phyloP scores from a whole-genome alignment of 208 protist genomes.

The Leishmania aethiopica region DNA sequence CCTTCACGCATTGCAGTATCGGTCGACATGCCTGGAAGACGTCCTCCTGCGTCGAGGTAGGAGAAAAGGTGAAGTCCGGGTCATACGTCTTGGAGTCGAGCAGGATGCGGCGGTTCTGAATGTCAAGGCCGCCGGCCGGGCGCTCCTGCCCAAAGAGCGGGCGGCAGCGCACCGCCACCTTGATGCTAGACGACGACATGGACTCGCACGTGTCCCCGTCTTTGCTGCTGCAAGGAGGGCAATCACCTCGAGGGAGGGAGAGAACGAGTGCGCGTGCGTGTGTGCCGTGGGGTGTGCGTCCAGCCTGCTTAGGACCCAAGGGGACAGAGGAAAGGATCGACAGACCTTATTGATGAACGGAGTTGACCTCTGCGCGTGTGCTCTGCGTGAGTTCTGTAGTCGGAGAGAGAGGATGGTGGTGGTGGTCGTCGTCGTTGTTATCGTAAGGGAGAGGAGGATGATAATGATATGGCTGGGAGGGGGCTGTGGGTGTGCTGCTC shows the following conservation, averaged over 20 bases:
- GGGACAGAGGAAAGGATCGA: too few relatives aligned
- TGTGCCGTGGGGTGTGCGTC: neutral
- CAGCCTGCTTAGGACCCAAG: neutral
- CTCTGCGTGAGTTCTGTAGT: neutral
- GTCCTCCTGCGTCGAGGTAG: slow-evolving; percentile 76
- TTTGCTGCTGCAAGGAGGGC: neutral
- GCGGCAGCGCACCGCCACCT: slow-evolving; percentile 84
- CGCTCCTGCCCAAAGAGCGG: slow-evolving; percentile 84
- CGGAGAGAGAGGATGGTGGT: neutral
- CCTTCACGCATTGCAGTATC: slow-evolving; percentile 89
- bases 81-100: slow-evolving; percentile 91
- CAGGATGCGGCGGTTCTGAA: slow-evolving; percentile 82
- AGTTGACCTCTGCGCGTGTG: neutral
- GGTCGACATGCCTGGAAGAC: slow-evolving; percentile 84
- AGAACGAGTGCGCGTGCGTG: neutral
- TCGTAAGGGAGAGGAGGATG: neutral
- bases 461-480: neutral
- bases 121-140: slow-evolving; percentile 71
- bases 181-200: slow-evolving; percentile 71
- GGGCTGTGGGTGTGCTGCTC: neutral
- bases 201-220: neutral
- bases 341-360: neutral
- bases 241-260: neutral
- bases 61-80: slow-evolving; percentile 83
- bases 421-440: too few relatives aligned